Percentiles rank a stretch among this genome's conserved stretches.
phyloP scores from a whole-genome alignment of 2,329 filamentous ascomycete genomes.

The Aspergillus sp. region DNA sequence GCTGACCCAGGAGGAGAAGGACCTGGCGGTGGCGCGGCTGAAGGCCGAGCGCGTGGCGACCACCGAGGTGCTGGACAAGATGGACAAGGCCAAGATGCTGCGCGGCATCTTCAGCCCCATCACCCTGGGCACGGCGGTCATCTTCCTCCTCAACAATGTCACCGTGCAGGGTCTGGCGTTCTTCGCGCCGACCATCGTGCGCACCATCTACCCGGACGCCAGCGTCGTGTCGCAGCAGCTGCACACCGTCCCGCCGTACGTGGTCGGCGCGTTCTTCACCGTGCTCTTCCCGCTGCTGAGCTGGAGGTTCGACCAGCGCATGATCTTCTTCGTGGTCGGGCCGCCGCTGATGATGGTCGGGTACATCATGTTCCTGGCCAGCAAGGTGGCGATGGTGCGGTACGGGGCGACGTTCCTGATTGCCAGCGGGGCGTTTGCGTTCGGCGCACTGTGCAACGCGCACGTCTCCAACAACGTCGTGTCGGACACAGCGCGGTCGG shows the following conservation, averaged over 20 bases:
- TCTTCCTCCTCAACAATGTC: conserved; percentile 66
- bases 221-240: conserved; percentile 64
- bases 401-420: conserved; percentile 72
- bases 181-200: conserved; percentile 68
- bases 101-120: conserved; percentile 65
- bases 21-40: conserved; percentile 63
- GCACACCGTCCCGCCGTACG: conserved; percentile 67
- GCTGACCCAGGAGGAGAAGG: conserved; percentile 64
- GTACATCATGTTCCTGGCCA: conserved; percentile 68
- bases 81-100: conserved; percentile 58
- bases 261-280: conserved; percentile 66
- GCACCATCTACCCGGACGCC: conserved; percentile 62
- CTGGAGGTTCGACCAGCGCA: conserved; percentile 59
- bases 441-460: conserved; percentile 65
- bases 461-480: conserved; percentile 69
- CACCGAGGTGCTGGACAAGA: conserved; percentile 62
- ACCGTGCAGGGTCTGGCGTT: conserved; percentile 70
- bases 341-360: conserved; percentile 66
- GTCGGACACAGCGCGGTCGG: conserved; percentile 65
- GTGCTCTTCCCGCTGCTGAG: conserved; percentile 60
- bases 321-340: conserved; percentile 59
- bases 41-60: conserved; percentile 66
- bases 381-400: conserved; percentile 49
- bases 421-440: conserved; percentile 60
- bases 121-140: conserved; percentile 54